phyloP scores from a whole-genome alignment of 306 rosid species.

The Medicago lupulina region DNA sequence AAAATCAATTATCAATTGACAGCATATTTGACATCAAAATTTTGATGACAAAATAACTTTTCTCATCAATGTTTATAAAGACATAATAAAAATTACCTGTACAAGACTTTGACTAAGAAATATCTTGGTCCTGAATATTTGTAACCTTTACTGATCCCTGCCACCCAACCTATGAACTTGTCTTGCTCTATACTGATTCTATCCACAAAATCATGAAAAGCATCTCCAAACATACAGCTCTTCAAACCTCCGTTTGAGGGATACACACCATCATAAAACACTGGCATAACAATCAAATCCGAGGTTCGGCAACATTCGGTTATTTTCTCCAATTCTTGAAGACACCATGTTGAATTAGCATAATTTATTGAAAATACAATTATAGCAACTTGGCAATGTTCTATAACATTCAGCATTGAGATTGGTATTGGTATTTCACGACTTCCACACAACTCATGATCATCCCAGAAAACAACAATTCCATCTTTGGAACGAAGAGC shows the following conservation, averaged over 20 bases:
- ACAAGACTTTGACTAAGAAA: too few relatives aligned
- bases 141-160: not conserved
- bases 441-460: not conserved
- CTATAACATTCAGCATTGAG: not conserved
- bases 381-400: not conserved
- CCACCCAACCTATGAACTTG: slow-evolving; percentile 1
- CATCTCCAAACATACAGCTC: not conserved
- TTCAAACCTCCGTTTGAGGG: slow-evolving; percentile 3
- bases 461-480: not conserved
- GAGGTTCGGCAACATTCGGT: not conserved
- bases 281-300: not conserved
- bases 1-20: too few relatives aligned
- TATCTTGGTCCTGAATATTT: not conserved
- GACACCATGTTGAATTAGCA: slow-evolving; percentile 14
- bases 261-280: not conserved
- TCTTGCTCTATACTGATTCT: not conserved
- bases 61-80: too few relatives aligned
- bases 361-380: not conserved
- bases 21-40: too few relatives aligned
- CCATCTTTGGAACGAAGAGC: not conserved
- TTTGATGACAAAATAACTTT: too few relatives aligned
- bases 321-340: slow-evolving; percentile 8
- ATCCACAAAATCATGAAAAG: not conserved
- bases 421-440: not conserved
- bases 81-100: too few relatives aligned